A percentile compares a stretch with the other conserved stretches of the same genome.
Conservation (phyloP, 345 rosid species). For the Dipteronia sinensis region DNA sequence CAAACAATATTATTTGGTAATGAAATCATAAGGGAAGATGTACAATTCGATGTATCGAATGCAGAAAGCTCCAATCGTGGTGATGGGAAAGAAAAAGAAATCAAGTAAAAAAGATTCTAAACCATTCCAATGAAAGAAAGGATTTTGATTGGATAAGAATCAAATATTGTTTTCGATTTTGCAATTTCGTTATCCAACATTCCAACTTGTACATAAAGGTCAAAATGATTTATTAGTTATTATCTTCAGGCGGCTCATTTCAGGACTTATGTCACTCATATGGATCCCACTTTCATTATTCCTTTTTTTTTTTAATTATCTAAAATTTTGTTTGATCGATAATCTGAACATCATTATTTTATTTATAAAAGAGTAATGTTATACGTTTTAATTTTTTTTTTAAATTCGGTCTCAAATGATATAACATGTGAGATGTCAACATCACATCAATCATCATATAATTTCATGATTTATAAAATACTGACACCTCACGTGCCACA, state of each 20-base stretch:
- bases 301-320: background rate
- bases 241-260: background rate
- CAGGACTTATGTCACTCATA: background rate
- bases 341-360: no score
- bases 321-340: background rate
- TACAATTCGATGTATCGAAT: no score
- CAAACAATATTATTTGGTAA: no score
- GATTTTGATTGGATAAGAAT: background rate
- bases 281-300: background rate
- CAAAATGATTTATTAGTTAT: background rate
- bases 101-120: slow-evolving; percentile 8
- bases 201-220: slow-evolving; percentile 4
- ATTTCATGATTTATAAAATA: no score
- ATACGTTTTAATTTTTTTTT: no score
- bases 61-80: accelerated
- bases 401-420: no score
- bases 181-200: background rate
- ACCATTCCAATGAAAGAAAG: background rate
- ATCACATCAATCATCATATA: no score
- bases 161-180: background rate
- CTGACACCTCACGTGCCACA: no score
- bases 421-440: no score
- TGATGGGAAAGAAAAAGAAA: no score
- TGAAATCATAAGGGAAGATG: no score
- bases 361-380: no score